Base-by-base conservation (phyloP, 805 yeast genomes). In the Candida qinlingensis region DNA sequence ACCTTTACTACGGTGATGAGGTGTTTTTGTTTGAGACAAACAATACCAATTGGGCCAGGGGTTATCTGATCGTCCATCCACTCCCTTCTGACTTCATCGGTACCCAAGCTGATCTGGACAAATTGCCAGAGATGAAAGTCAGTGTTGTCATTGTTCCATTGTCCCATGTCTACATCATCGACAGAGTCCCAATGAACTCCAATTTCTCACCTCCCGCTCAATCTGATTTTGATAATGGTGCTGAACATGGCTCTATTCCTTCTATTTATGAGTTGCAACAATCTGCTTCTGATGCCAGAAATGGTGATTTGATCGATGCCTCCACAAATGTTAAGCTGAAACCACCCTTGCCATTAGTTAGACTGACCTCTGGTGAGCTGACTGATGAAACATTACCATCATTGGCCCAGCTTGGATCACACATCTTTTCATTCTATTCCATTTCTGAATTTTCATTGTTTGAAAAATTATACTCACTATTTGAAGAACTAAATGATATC, bases 1-100 rank as follows among this genome's bases (percentile, higher is more conserved):
- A 84, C 61, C 64, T 84, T 41, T 83, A 79, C 59, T 83, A 83
- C 25, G 96, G 96, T 35, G 95, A 87, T 64, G 87, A 83, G 53
- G 80, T 85, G 33, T 86, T 77, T 62, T 69, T 87, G 19, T 85
- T 87, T 60, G 96, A 88, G 61, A 69, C 75, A 42, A 71, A 76
- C 64, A 64, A 68, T 38, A 72, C 73, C 25, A 75, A 75, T 52
- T 89, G 96, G 96, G 88, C 82, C 27, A 74, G 96, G 56, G 96
- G 90, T 10, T 88, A 89, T 63, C 73, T 79, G 4, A 68, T 85
- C 35, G 70, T 83, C 37, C 76, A 81, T 50, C 91, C 95, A 6
- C 68, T 81, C 46, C 92, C 92, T 1, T 74, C 79, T 33, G 88
- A 83, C 60, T 85, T 80, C 64, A 76, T 83, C 36, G 79, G 85